Conservation (phyloP, 139 green algal genomes). For the Penium margaritaceum region DNA sequence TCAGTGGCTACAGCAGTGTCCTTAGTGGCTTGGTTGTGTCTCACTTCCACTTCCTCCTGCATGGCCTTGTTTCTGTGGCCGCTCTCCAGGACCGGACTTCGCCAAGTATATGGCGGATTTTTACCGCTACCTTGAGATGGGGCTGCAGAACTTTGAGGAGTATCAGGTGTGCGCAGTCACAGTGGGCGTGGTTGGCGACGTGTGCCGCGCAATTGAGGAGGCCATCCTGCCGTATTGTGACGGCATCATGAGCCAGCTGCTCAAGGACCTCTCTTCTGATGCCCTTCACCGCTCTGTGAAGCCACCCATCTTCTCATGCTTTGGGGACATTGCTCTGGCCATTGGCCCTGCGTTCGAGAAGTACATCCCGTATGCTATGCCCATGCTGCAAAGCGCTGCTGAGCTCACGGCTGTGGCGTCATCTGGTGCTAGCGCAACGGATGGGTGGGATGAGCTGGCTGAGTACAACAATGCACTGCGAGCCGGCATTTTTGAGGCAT, state of each 20-base stretch:
- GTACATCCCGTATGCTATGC: conserved; percentile 71
- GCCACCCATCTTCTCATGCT: conserved; percentile 81
- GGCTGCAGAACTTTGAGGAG: conserved; percentile 77
- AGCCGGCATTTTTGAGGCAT: conserved; percentile 84
- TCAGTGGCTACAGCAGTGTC: too few relatives aligned
- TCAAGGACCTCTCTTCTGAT: conserved; percentile 48
- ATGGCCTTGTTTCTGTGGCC: not conserved
- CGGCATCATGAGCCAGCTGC: conserved; percentile 48
- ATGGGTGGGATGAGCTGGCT: conserved; percentile 66
- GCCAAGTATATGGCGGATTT: conserved; percentile 83
- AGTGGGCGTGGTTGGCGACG: conserved; percentile 84
- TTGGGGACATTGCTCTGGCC: conserved; percentile 88
- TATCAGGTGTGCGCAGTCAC: conserved; percentile 57
- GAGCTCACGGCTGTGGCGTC: conserved; percentile 45
- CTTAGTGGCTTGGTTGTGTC: too few relatives aligned
- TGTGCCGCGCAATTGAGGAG: conserved; percentile 73
- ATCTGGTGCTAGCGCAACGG: conserved; percentile 55
- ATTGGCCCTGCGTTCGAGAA: conserved; percentile 78
- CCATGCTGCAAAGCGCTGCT: conserved; percentile 72
- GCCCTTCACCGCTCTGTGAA: conserved; percentile 87
- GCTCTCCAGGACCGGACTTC: conserved; percentile 63
- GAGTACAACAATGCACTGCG: conserved; percentile 91
- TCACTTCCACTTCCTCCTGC: too few relatives aligned
- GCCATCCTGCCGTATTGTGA: conserved; percentile 75
- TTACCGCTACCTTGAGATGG: conserved; percentile 71